A percentile compares a stretch with the other conserved stretches of the same genome.
Conservation (phyloP, 805 yeast species). For the Starmera amethionina region DNA sequence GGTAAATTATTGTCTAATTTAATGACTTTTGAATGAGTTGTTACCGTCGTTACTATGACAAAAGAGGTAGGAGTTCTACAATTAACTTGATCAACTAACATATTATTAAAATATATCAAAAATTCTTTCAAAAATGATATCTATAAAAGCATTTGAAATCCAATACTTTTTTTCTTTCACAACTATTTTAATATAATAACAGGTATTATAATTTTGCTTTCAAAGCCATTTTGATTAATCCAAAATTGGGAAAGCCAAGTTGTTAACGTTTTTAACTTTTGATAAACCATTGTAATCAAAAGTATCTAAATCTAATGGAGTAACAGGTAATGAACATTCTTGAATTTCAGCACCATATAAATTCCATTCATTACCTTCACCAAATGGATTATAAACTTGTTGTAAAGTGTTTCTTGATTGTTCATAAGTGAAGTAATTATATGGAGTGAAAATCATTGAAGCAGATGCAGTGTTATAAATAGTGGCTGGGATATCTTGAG, state of each 20-base stretch:
- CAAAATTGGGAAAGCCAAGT: not conserved
- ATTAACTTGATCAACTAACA: no score
- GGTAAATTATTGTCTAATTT: no score
- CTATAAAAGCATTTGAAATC: no score
- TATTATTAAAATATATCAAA: no score
- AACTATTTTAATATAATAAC: no score
- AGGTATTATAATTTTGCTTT: no score
- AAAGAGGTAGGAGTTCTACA: no score
- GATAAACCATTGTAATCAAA: constrained; percentile 15
- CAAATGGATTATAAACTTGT: constrained; percentile 13
- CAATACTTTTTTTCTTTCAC: no score
- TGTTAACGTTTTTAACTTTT: not conserved
- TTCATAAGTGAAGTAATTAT: constrained; percentile 17
- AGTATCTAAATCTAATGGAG: constrained; percentile 8
- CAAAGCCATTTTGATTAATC: no score
- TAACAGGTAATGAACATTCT: constrained; percentile 10
- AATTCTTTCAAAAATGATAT: no score
- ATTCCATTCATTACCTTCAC: constrained; percentile 15
- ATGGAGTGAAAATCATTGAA: constrained; percentile 18
- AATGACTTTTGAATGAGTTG: no score
- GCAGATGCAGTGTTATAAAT: constrained; percentile 18
- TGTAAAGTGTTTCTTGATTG: constrained; percentile 16
- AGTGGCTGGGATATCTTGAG: constrained; percentile 21
- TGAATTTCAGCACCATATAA: constrained; percentile 14
- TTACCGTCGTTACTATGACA: no score